Conservation (phyloP, 2,329 filamentous ascomycete species). For the Cercospora beticola region DNA sequence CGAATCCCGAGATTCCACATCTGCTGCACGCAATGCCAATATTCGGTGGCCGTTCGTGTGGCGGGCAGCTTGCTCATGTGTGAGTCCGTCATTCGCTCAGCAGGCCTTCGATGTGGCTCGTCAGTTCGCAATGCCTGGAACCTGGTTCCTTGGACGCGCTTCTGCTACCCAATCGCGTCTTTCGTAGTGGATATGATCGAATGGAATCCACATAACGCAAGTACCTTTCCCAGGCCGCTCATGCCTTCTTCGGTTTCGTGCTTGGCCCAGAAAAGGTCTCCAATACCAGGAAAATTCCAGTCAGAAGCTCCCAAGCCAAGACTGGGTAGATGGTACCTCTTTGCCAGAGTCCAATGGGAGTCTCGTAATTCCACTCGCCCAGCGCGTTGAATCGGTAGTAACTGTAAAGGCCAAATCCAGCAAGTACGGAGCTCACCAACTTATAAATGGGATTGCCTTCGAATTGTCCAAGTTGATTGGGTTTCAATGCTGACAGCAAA, state of each 20-base stretch:
- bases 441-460: conserved; percentile 19
- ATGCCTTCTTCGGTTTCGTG: conserved; percentile 14
- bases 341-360: conserved; percentile 27
- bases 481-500: conserved; percentile 11
- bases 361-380: conserved; percentile 27
- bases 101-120: too few relatives aligned
- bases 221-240: too few relatives aligned
- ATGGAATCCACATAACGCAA: too few relatives aligned
- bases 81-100: too few relatives aligned
- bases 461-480: conserved; percentile 15
- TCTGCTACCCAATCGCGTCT: too few relatives aligned
- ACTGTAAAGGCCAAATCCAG: conserved; percentile 19
- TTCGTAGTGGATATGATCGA: too few relatives aligned
- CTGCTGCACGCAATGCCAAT: too few relatives aligned
- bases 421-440: conserved; percentile 17
- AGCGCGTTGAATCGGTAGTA: conserved; percentile 23
- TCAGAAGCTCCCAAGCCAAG: conserved; percentile 19
- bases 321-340: conserved; percentile 23
- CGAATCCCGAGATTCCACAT: too few relatives aligned
- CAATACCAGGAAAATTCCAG: background rate
- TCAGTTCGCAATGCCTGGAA: too few relatives aligned
- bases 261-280: conserved; percentile 3
- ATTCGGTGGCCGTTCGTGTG: too few relatives aligned
- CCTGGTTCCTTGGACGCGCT: too few relatives aligned
- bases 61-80: too few relatives aligned